Evolutionary conservation across 2,329 filamentous ascomycete species (phyloP), one percentile per base, ranked within the genome.

Genomic region (Diaporthe sp.): DNA sequence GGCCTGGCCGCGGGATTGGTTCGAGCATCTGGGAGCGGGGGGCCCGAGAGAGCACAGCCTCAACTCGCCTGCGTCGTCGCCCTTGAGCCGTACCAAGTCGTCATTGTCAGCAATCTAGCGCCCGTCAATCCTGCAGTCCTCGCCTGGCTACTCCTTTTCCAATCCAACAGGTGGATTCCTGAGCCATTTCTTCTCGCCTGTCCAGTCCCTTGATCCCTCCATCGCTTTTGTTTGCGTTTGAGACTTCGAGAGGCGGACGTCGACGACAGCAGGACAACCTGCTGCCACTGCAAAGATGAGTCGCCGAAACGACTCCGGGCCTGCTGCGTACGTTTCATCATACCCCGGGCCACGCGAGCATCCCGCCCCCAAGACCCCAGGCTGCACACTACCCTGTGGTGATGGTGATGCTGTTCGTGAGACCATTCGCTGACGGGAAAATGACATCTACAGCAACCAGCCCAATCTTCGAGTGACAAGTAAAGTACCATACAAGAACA

Each of bases 391-490:
- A 57, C 72, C 52, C 50, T 15, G 19, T 42, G 60, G 74, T 76
- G 73, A 76, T 66, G 40, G 50, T 38, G 50, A 25, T 58, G 52
- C 17, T 40, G 40, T 70, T 28, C 47, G n/a, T 19, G 47, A 68
- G 70, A 71, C 22, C 38, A 47, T 52, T 66, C 25, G 54, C 74
- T 73, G 71, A 74, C 61, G 47, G 33, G 25, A 52, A n/a, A n/a
- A 30, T 25, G 13, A 25, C 45, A 66, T 74, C 33, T 55, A 50
- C 60, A 72, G 76, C 80, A 95, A 93, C 84, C 92, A 93, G 87
- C 92, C 95, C 82, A 98, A 98, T 86, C 89, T 98, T 82, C 92
- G 96, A 86, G 92, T 98, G 79, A 98, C 96, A 81, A 98, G 96
- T 98, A 91, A 84, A 91, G 57, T 55, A n/a, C 57, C 57, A 72